Base-by-base conservation (phyloP, 2,329 filamentous ascomycete species). In the Colletotrichum sp. region DNA sequence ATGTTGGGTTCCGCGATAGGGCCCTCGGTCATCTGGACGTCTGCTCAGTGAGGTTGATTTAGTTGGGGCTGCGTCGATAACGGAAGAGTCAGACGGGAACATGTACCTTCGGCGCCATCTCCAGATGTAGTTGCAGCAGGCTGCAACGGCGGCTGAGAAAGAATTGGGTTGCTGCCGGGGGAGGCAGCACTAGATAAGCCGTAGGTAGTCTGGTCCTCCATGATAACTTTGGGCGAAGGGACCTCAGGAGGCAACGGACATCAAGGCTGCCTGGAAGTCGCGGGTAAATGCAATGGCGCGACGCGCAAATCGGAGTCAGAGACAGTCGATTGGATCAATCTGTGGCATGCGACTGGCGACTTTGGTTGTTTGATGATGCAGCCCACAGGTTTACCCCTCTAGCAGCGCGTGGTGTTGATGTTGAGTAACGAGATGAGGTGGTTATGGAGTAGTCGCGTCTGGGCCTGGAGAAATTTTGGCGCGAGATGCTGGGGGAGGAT, bases 11-110 rank as follows among this genome's bases (percentile, higher is more conserved):
- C 90, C 71, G 83, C 80, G 55, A 85, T 80, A 28, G 85, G 80
- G 44, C 84, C 85, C 79, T 92, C 91, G 30, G 88, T 88, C 92
- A 94, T 94, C 77, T 91, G 89, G 59, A 93, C 85, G 86, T 95
- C 93, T 92, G 24, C n/a, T 64, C 36, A 12, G 3, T 24, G 12
- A 24, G 24, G 30, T 34, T 16, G 30, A 15, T 21, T 76, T 59
- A 76, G 73, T 34, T 63, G 69, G 21, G 24, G 21, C 24, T 68
- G 57, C n/a, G n/a, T 28, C 32, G 24, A 34, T 30, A 72, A 69
- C 26, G 63, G 59, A 63, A 34, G 30, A 52, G 26, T 62, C 78
- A 80, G 63, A 74, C 55, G 55, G 68, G 26, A 39, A n/a, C 59
- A 65, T 59, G 8, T 62, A 76, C 74, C 74, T 76, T 76, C 74